These are phyloP conservation scores for Linnemannia hyalina DNA, from an alignment of 192 early-diverging fungal genomes.

Conservation along the genomic window DNA sequence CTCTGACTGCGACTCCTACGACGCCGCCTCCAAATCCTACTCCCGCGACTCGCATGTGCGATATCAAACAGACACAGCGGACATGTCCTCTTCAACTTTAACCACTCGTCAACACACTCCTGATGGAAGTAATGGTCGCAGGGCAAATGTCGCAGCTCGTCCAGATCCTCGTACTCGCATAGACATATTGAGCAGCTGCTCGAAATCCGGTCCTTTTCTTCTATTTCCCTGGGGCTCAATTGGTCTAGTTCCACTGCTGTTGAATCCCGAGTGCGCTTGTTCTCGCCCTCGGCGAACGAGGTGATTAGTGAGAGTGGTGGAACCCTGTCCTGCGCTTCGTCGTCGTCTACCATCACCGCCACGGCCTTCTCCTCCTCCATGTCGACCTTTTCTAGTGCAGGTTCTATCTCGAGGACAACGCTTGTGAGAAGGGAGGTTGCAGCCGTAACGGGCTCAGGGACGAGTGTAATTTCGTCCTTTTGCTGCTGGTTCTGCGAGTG, in stretches of 20 bases:
- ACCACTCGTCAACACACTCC: slow-evolving; percentile 87
- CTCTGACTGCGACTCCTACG: neutral
- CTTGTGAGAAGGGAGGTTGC: neutral
- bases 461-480: neutral
- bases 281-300: neutral
- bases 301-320: neutral
- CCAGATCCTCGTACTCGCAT: slow-evolving; percentile 80
- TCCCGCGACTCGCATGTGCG: slow-evolving; percentile 31
- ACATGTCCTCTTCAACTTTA: slow-evolving; percentile 79
- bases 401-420: slow-evolving; percentile 1
- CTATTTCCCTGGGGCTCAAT: slow-evolving; percentile 6
- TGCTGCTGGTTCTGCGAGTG: neutral
- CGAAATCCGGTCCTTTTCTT: slow-evolving; percentile 18
- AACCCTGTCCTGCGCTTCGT: neutral
- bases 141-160: slow-evolving; percentile 75
- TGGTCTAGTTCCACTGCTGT: slow-evolving; percentile 8
- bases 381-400: neutral
- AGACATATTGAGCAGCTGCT: slow-evolving; percentile 84
- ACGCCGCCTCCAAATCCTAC: slow-evolving; percentile 16
- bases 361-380: neutral
- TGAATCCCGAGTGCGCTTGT: neutral
- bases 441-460: neutral
- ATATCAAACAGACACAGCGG: slow-evolving; percentile 80
- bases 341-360: neutral
- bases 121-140: slow-evolving; percentile 88